phyloP scores from a whole-genome alignment of 352 stramenopile species.

The Thalassiosira pacifica region DNA sequence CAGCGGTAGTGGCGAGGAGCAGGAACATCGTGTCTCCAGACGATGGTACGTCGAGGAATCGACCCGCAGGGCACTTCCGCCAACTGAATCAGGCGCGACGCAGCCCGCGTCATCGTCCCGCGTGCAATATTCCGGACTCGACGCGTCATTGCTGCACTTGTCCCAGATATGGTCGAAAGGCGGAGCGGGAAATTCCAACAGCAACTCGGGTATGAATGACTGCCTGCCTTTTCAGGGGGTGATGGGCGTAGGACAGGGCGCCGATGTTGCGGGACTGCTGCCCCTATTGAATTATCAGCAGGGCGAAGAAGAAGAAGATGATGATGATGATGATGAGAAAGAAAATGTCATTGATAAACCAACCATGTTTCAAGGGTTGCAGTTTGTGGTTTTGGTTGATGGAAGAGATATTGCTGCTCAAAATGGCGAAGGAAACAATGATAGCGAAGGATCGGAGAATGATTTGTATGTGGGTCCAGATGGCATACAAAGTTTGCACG shows the following conservation, averaged over 20 bases:
- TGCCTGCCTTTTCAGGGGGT: constrained; percentile 79
- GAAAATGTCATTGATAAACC: not conserved
- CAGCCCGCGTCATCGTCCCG: not conserved
- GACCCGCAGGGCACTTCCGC: not conserved
- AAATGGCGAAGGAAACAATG: constrained; percentile 24
- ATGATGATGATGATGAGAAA: constrained; percentile 5
- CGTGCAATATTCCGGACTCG: constrained; percentile 72
- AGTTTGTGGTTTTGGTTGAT: constrained; percentile 76
- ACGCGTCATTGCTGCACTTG: constrained; percentile 82
- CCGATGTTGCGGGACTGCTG: constrained; percentile 73
- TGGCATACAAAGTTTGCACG: constrained; percentile 56
- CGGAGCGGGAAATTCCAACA: constrained; percentile 25
- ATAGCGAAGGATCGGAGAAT: constrained; percentile 48
- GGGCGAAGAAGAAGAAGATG: constrained; percentile 18
- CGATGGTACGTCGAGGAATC: constrained; percentile 52
- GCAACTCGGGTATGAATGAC: not conserved
- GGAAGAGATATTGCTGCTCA: constrained; percentile 57
- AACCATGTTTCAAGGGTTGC: constrained; percentile 59
- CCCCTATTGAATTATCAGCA: constrained; percentile 66
- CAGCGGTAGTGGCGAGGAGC: constrained; percentile 20
- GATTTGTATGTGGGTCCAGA: constrained; percentile 55
- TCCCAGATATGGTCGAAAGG: constrained; percentile 79
- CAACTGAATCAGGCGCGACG: not conserved
- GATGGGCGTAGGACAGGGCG: constrained; percentile 79
- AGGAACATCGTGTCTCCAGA: constrained; percentile 21